Percentiles rank a stretch among this genome's conserved stretches.
phyloP scores from a whole-genome alignment of 257 asterid genomes.

The Scutellaria galericulata region DNA sequence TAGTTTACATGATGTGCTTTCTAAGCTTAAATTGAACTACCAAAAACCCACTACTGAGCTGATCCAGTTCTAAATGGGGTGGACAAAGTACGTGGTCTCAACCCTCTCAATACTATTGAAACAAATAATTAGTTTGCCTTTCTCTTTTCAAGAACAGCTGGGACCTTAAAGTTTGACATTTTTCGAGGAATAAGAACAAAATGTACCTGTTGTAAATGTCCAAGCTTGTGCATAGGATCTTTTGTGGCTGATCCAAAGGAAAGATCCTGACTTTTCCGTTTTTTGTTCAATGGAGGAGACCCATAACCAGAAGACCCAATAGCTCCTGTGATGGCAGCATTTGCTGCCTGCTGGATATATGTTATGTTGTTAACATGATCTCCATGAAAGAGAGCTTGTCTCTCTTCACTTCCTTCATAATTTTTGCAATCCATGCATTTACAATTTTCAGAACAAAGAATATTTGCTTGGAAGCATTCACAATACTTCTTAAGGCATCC shows the following conservation, averaged over 20 bases:
- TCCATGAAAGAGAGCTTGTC: conserved; percentile 87
- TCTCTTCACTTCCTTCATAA: conserved; percentile 91
- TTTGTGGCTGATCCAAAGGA: conserved; percentile 60
- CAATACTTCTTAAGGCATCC: conserved; percentile 97
- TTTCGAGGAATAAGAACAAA: conserved; percentile 30
- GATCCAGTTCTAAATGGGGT: neutral
- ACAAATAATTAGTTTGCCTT: neutral
- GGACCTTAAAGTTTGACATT: neutral
- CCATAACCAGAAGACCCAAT: conserved; percentile 91
- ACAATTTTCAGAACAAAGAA: conserved; percentile 93
- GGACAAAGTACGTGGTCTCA: neutral
- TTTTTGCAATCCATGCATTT: conserved; percentile 95
- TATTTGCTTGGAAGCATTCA: conserved; percentile 93
- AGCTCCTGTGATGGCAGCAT: conserved; percentile 96
- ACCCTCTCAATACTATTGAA: neutral
- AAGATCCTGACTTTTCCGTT: conserved; percentile 77
- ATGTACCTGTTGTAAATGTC: conserved; percentile 71
- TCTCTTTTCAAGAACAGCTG: too few relatives aligned
- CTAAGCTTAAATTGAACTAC: neutral
- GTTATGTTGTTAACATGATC: conserved; percentile 71
- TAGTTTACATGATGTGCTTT: conserved; percentile 10
- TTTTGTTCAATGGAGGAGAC: conserved; percentile 75
- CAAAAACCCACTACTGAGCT: neutral
- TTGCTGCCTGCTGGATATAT: conserved; percentile 87
- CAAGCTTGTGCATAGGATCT: conserved; percentile 53